phyloP scores from a whole-genome alignment of 2,329 filamentous ascomycete genomes.

The Aspergillus latus region DNA sequence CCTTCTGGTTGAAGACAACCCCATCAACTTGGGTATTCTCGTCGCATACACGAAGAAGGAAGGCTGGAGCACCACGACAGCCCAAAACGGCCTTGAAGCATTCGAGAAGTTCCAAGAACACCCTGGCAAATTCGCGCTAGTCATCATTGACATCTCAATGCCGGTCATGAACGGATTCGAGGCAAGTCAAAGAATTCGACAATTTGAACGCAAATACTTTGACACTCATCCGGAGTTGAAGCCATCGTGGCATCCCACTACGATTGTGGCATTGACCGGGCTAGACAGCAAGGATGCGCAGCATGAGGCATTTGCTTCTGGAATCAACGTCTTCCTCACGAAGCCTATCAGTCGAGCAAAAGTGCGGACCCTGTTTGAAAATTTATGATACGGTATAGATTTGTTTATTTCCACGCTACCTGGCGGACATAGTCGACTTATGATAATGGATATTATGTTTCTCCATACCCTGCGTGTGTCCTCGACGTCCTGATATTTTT shows the following conservation, averaged over 20 bases:
- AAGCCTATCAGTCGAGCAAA: conserved; percentile 26
- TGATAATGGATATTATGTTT: too few species aligned
- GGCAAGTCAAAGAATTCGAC: conserved; percentile 31
- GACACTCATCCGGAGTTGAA: not conserved
- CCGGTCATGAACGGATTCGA: conserved; percentile 39
- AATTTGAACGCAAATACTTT: conserved; percentile 19
- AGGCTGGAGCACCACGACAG: conserved; percentile 28
- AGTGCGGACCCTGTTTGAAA: not conserved
- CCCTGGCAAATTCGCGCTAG: conserved; percentile 19
- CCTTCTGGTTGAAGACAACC: conserved; percentile 42
- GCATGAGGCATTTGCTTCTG: conserved; percentile 30
- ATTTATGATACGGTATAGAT: too few species aligned
- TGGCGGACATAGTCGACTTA: too few species aligned
- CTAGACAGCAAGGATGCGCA: conserved; percentile 29
- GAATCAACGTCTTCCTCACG: conserved; percentile 34
- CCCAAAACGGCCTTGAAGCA: conserved; percentile 38
- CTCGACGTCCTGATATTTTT: too few species aligned
- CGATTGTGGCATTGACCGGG: conserved; percentile 33
- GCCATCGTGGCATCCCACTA: conserved; percentile 15
- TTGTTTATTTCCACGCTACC: too few species aligned
- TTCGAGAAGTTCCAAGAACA: conserved; percentile 11
- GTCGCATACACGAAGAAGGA: conserved; percentile 17
- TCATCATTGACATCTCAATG: conserved; percentile 35
- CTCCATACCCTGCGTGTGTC: too few species aligned
- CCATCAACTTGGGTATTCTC: conserved; percentile 31